These are phyloP conservation scores for Chrysoporthe puriensis DNA, from an alignment of 2,329 filamentous ascomycete genomes.

Conservation along the genomic window DNA sequence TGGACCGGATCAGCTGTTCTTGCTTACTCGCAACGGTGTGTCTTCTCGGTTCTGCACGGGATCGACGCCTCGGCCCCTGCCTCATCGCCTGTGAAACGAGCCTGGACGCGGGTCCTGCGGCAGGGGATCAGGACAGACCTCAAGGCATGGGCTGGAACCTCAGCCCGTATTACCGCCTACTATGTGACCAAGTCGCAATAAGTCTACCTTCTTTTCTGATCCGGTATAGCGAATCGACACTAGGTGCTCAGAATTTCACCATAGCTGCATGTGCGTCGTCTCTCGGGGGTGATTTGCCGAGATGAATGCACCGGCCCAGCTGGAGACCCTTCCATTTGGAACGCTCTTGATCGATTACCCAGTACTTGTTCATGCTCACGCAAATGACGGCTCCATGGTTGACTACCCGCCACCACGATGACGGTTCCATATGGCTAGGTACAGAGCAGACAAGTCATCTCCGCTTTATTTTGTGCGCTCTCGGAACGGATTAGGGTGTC, in stretches of 20 bases:
- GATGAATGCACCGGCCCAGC: slow-evolving; percentile 1
- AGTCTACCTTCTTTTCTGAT: neutral
- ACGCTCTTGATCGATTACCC: neutral
- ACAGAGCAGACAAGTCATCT: neutral
- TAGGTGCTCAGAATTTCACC: neutral
- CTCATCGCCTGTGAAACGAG: neutral
- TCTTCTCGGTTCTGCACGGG: neutral
- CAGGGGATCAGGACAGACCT: neutral
- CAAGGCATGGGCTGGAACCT: slow-evolving; percentile 7
- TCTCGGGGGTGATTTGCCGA: neutral
- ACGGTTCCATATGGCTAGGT: neutral
- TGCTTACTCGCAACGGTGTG: neutral
- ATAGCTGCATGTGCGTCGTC: neutral
- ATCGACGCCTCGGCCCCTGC: slow-evolving; percentile 7
- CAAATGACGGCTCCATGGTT: no score
- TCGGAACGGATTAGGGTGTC: no score
- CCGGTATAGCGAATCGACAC: neutral
- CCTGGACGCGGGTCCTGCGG: neutral
- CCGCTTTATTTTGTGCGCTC: neutral
- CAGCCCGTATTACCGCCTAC: slow-evolving; percentile 5
- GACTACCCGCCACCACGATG: no score
- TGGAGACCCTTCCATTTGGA: neutral
- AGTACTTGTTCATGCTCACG: neutral
- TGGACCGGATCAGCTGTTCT: neutral
- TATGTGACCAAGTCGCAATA: neutral